phyloP scores from a whole-genome alignment of 257 asterid species.

The Solanum lignicaule region DNA sequence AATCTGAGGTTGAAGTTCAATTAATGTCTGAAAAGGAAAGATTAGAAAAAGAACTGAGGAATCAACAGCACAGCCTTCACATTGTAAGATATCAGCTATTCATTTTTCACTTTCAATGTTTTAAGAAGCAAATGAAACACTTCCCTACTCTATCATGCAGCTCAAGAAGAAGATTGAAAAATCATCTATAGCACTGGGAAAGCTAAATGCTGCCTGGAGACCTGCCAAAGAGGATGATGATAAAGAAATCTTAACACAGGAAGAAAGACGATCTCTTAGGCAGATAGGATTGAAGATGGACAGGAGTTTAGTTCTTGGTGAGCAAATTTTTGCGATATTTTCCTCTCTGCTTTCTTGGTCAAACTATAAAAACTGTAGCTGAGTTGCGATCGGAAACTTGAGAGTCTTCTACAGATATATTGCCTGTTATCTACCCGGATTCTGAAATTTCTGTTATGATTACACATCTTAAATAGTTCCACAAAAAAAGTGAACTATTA shows the following conservation, averaged over 20 bases:
- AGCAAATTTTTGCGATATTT: conserved; percentile 7
- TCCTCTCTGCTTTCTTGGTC: neutral
- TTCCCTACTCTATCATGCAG: conserved; percentile 33
- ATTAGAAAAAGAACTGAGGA: conserved; percentile 61
- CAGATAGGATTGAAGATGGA: conserved; percentile 52
- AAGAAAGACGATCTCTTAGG: conserved; percentile 65
- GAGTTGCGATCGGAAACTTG: neutral
- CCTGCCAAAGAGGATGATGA: conserved; percentile 50
- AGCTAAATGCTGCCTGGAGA: conserved; percentile 36
- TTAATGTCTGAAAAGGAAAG: conserved; percentile 49
- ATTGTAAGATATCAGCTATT: conserved; percentile 35
- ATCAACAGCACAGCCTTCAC: conserved; percentile 39
- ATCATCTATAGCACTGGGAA: conserved; percentile 37
- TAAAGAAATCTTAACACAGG: conserved; percentile 56
- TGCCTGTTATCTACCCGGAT: neutral
- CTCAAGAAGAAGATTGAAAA: conserved; percentile 63
- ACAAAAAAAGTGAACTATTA: neutral
- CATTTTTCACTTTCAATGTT: conserved; percentile 4
- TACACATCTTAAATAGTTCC: neutral
- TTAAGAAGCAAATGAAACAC: conserved; percentile 3
- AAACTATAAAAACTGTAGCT: neutral
- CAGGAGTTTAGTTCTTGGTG: conserved; percentile 78
- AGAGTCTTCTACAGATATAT: neutral
- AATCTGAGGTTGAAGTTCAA: conserved; percentile 35
- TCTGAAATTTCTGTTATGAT: neutral